Evolutionary conservation across 208 protist genomes (phyloP), one percentile per base, ranked within the genome.

Genomic region (Strigomonas culicis): DNA sequence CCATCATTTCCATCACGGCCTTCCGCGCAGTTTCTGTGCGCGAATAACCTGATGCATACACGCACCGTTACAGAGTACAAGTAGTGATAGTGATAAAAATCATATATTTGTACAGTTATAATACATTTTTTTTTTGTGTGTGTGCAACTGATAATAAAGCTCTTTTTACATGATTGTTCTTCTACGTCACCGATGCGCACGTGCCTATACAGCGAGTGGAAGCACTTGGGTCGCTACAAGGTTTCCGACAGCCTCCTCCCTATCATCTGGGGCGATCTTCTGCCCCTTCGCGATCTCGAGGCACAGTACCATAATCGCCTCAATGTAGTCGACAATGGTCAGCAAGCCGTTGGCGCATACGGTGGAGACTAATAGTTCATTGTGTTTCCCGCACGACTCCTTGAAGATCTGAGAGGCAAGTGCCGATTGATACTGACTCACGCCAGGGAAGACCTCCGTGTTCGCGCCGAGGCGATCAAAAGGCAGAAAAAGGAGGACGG

Each of bases 321-420:
- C 89, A 17, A 90, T 72, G 68, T 92, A 95, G 60, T 95, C 89
- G 31, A 88, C 81, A 50, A 95, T 74, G 6, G 77, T 82, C 22
- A 92, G 72, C 36, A 73, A 59, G 13, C 69, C 59, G 2, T 82
- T 65, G 17, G 72, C 73, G 17, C 73, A 58, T 0, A 83, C 75
- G 11, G 68, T 57, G 4, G 64, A 63, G 17, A 77, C 71, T 21
- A 63, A 22, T 27, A 77, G 66, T 27, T 51, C 66, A 22, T 51
- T 68, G 24, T 68, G 17, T 19, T 15, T 17, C 0, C 82, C 82
- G 22, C 67, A 75, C 31, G 75, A 74, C 15, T 58, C 63, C 25
- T 49, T 47, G 66, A 78, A 86, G n/a, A 89, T 27, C 17, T 58
- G 53, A 41, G 63, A 59, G 0, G 66, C 66, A 22, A 89, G 58